Conservation (phyloP, 768 basidiomycete species). For the Lyophyllum shimeji region DNA sequence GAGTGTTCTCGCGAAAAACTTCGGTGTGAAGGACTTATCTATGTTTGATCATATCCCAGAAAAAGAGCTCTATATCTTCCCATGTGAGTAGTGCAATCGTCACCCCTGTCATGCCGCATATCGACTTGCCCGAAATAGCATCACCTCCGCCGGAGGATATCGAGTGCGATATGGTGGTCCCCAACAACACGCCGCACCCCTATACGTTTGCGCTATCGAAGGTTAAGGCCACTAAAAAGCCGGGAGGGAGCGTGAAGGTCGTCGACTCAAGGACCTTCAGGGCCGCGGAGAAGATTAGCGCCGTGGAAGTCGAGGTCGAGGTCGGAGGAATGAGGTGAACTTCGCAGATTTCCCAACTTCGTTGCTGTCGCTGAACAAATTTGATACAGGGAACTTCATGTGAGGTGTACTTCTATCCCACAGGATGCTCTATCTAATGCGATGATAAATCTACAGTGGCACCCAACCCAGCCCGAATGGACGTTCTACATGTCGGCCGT, state of each 20-base stretch:
- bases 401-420: conserved; percentile 20
- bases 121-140: conserved; percentile 23
- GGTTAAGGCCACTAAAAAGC: conserved; percentile 37
- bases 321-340: conserved; percentile 61
- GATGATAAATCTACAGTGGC: conserved; percentile 47
- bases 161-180: conserved; percentile 43
- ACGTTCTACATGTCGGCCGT: conserved; percentile 49
- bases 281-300: conserved; percentile 51
- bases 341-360: conserved; percentile 24
- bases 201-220: conserved; percentile 57
- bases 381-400: conserved; percentile 51
- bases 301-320: conserved; percentile 57
- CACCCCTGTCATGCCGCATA: neutral
- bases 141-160: conserved; percentile 41
- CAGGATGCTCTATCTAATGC: neutral
- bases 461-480: conserved; percentile 72
- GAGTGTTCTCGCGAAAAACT: conserved; percentile 60
- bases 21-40: conserved; percentile 39
- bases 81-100: conserved; percentile 21
- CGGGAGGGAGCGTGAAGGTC: conserved; percentile 60
- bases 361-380: conserved; percentile 7
- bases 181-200: conserved; percentile 48
- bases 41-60: conserved; percentile 57
- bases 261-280: conserved; percentile 56
- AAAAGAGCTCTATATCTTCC: conserved; percentile 54